Evolutionary conservation across 805 yeast species (phyloP), one percentile per base, ranked within the genome.

Genomic region (Saccharomycopsis fibuligera): DNA sequence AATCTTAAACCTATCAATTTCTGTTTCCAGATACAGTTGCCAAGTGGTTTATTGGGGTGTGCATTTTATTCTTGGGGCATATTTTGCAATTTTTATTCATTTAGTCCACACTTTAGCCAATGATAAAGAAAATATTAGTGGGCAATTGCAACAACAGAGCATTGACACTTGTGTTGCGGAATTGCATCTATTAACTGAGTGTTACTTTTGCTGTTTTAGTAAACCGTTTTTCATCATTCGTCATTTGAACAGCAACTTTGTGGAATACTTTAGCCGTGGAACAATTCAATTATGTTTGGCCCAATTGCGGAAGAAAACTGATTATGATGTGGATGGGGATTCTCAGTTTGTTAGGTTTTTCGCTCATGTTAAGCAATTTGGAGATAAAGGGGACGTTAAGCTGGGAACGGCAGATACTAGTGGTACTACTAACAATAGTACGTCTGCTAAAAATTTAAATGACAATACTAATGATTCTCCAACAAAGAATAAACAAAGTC

Each of bases 81-180:
- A 44, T 44, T 51, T 39, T 30, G n/a, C 45, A 6, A 35, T 51
- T 17, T 42, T 51, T 22, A 43, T 44, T 24, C 41, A 47, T n/a
- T n/a, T n/a, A n/a, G n/a, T n/a, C n/a, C n/a, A n/a, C n/a, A n/a
- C n/a, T n/a, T n/a, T n/a, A n/a, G n/a, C n/a, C n/a, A n/a, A n/a
- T n/a, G n/a, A n/a, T n/a, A n/a, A n/a, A n/a, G n/a, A n/a, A n/a
- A n/a, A n/a, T n/a, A n/a, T n/a, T n/a, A n/a, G n/a, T n/a, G n/a
- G n/a, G n/a, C n/a, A n/a, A n/a, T n/a, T n/a, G n/a, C n/a, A n/a
- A n/a, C n/a, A n/a, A n/a, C n/a, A n/a, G n/a, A n/a, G n/a, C n/a
- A n/a, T n/a, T n/a, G n/a, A n/a, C n/a, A n/a, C 43, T 14, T 27
- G 43, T 17, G 5, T 50, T 19, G 24, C 29, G 5, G 48, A 42